These are phyloP conservation scores for Colletotrichum sp. DNA, from an alignment of 2,329 filamentous ascomycete species.

Conservation along the genomic window DNA sequence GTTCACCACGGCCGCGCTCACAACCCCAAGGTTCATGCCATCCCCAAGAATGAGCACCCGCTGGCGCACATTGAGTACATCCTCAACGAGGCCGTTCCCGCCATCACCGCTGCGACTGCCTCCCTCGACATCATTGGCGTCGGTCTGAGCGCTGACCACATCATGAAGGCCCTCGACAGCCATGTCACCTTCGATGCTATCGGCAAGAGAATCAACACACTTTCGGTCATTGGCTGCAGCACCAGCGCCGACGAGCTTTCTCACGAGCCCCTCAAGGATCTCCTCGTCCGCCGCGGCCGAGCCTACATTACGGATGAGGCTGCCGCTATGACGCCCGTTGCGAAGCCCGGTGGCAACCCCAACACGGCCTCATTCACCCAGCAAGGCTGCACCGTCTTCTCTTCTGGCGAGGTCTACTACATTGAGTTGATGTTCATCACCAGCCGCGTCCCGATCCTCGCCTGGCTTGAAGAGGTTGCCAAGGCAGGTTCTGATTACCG, in stretches of 20 bases:
- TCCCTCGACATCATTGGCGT: slow-evolving; percentile 75
- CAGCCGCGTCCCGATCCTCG: slow-evolving; percentile 58
- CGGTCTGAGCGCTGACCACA: slow-evolving; percentile 66
- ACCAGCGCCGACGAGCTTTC: slow-evolving; percentile 42
- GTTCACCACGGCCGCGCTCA: slow-evolving; percentile 62
- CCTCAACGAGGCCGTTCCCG: slow-evolving; percentile 66
- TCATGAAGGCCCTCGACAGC: slow-evolving; percentile 63
- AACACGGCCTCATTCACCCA: slow-evolving; percentile 40
- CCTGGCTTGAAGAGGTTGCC: slow-evolving; percentile 66
- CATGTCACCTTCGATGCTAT: slow-evolving; percentile 55
- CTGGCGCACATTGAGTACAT: slow-evolving; percentile 69
- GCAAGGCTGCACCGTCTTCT: slow-evolving; percentile 71
- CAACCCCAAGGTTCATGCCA: slow-evolving; percentile 60
- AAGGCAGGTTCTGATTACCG: slow-evolving; percentile 35
- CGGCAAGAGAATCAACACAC: slow-evolving; percentile 47
- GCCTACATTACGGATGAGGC: slow-evolving; percentile 63
- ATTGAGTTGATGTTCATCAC: slow-evolving; percentile 67
- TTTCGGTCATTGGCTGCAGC: slow-evolving; percentile 56
- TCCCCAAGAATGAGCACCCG: slow-evolving; percentile 63
- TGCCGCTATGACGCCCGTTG: slow-evolving; percentile 57
- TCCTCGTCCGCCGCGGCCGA: slow-evolving; percentile 62
- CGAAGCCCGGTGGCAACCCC: slow-evolving; percentile 47
- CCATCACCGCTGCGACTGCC: slow-evolving; percentile 51
- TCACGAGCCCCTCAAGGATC: slow-evolving; percentile 51
- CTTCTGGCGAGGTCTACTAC: slow-evolving; percentile 65